phyloP scores from a whole-genome alignment of 192 early-diverging fungal genomes.

The Backusella parvicylindrica region DNA sequence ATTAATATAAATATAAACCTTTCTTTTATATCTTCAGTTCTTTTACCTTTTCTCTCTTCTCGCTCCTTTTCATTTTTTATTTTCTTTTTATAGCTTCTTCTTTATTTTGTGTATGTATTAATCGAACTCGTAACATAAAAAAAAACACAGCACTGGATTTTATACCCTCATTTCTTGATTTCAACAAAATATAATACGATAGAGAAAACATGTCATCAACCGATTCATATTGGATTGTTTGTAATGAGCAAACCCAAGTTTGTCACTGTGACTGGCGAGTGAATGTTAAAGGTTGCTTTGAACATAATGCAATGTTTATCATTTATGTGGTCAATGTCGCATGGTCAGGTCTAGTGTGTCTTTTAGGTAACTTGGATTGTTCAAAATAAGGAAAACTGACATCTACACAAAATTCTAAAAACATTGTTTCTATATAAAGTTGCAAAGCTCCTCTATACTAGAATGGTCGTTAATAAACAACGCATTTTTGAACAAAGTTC shows the following conservation, averaged over 20 bases:
- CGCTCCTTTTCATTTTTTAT: not conserved
- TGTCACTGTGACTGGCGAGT: constrained; percentile 37
- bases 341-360: not conserved
- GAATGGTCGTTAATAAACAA: constrained; percentile 10
- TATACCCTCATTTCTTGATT: not conserved
- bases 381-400: not conserved
- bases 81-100: not conserved
- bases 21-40: not conserved
- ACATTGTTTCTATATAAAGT: not conserved
- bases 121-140: not conserved
- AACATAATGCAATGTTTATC: not conserved
- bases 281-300: constrained; percentile 3
- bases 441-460: not conserved
- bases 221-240: constrained; percentile 18
- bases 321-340: constrained; percentile 17
- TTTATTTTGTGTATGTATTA: not conserved
- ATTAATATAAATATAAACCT: not conserved
- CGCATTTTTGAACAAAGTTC: constrained; percentile 4
- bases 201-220: not conserved
- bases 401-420: not conserved
- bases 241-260: not conserved
- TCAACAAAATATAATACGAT: not conserved
- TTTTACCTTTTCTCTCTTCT: not conserved
- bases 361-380: constrained; percentile 13
- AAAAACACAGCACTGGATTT: not conserved